Evolutionary conservation across 1,139 yeast species (phyloP), one percentile per base, ranked within the genome.

Genomic region (Kodamaea derodonti): DNA sequence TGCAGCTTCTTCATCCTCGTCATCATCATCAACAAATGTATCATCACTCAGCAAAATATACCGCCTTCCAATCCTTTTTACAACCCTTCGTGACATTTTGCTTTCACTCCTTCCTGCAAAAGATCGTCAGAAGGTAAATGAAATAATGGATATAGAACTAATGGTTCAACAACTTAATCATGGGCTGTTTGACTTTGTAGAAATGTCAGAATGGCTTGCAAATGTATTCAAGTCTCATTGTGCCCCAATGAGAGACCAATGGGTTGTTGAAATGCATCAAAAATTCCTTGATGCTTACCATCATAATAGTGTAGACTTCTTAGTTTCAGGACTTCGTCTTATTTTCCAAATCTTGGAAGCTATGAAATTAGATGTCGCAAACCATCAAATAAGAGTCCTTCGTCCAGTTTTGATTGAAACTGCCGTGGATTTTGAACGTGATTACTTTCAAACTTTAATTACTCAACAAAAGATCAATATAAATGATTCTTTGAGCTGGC

Each of bases 281-380:
- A 75, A 79, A 49, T 83, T 88, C 52, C 72, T 69, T 36, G 71
- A 70, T 38, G 87, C 95, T 15, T 75, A 75, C 42, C 55, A 60
- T n/a, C 65, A 68, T 22, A 64, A 67, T 43, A 72, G 80, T 14
- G 75, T 80, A 10, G 54, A 68, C 12, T 69, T 72, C 38, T 64
- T 88, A 33, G 85, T 86, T 29, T 86, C 80, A 34, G 96, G 95
- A 2, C 65, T 90, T 36, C 72, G 92, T 40, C 74, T 81, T 63
- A 74, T 86, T 14, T 87, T 90, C 56, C 84, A 85, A 44, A 84
- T 90, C 40, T 66, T 90, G 46, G 97, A 88, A 57, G 94, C 95
- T n/a, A 88, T 90, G 95, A 90, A 90, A 58, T 69, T 90, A 46
- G 97, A 90, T 53, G 95, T 88, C 36, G 96, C 97, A 14, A 90